Evolutionary conservation across 805 yeast species (phyloP), one percentile per base, ranked within the genome.

Genomic region (Priceomyces fermenticarens): DNA sequence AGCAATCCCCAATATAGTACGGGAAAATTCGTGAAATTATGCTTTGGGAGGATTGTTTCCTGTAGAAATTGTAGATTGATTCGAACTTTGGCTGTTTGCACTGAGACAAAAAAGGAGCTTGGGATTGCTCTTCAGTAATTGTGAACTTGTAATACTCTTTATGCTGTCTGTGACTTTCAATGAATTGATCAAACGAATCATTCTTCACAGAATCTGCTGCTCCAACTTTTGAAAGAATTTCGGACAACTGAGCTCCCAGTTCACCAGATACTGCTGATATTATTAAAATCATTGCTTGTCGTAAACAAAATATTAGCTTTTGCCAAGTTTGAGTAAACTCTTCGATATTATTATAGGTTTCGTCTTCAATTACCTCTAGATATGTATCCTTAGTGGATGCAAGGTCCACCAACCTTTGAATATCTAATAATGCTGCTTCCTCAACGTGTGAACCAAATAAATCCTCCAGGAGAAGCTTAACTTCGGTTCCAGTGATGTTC

Each of bases 241-340:
- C 13, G 6, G 12, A 12, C 8, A 20, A 32, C 20, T 12, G 13
- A 11, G 6, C 10, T 12, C 16, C 11, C 4, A 14, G 12, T 14
- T 29, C 33, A 12, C 10, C 15, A 6, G 10, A 11, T 11, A 15
- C 27, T 15, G 11, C 12, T 10, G 16, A 10, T 4, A 13, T 12
- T 13, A 31, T 10, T 13, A 10, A 13, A 15, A 26, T 3, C 12
- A 58, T 44, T 9, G 60, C 27, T 65, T 66, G 60, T 28, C 47
- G 53, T 5, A 52, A 42, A 17, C 58, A 34, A 29, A 49, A 58
- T 36, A 51, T 49, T 7, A 54, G 38, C 39, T 54, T 62, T 20
- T 43, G 35, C 70, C 70, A 63, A 3, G 38, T 30, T 25, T 48
- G 56, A 5, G 40, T 37, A 32, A 62, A 62, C 4, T 45, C 53